Evolutionary conservation across 345 rosid species (phyloP), one percentile per base, ranked within the genome.

Genomic region (Cardamine resedifolia): DNA sequence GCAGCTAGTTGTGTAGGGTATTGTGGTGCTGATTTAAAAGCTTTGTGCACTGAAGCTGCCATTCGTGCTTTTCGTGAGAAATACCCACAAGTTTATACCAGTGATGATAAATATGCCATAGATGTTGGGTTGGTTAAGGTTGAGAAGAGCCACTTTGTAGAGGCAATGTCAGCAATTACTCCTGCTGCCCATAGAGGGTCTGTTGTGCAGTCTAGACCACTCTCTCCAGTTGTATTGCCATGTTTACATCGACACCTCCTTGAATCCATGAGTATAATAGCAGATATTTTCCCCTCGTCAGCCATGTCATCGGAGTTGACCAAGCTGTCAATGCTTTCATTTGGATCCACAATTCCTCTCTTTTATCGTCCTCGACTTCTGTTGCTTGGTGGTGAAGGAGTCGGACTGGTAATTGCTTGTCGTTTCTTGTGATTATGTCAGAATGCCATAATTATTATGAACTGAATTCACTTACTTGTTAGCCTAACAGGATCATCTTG

Each of bases 111-210:
- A 78, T 91, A 83, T 80, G 73, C 91, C 78, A 95, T 95, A 64
- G 98, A 91, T 86, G 99, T 95, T 66, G 96, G 91, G 58, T 79
- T 94, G 20, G 96, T 95, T 52, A 90, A 58, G 75, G 99, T 95
- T 70, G 88, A 84, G 83, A 91, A 88, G 80, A 75, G 84, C 80
- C 98, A 95, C 82, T 95, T 95, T 72, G 72, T 90, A 41, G 97
- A 92, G 80, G 96, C 99, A 65, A 95, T 91, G 99, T 84, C 96
- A 31, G 85, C 96, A 60, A 95, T 95, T 58, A 91, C 96, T 58
- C 98, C 99, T 65, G 99, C 99, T 82, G 98, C 99, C 71, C 97
- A 95, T 65, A 86, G 99, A 77, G 99, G 99, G 69, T 83, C 99
- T 67, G 78, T 86, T 79, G 99, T 95, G 70, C 99, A 91, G 70